These are phyloP conservation scores for Ophiocordyceps camponoti-leonardi DNA, from an alignment of 2,329 filamentous ascomycete species.

Conservation along the genomic window DNA sequence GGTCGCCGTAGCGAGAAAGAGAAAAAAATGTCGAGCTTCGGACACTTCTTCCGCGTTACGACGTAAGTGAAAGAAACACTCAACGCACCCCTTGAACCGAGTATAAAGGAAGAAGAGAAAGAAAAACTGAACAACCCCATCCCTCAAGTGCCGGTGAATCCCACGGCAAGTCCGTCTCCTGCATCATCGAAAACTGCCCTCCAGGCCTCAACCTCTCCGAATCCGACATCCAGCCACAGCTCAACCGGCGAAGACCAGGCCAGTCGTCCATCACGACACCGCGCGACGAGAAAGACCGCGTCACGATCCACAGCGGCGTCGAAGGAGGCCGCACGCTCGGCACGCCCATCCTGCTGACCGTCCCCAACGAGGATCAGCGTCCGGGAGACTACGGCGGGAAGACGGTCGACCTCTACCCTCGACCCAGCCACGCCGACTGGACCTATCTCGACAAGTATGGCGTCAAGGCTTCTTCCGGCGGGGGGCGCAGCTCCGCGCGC, in stretches of 20 bases:
- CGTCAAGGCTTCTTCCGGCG: constrained; percentile 77
- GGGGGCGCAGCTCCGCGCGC: constrained; percentile 77
- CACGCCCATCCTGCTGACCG: constrained; percentile 74
- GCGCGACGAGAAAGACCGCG: constrained; percentile 77
- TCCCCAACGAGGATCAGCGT: constrained; percentile 83
- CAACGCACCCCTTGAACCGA: no score
- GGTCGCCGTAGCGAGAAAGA: background rate
- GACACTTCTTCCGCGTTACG: constrained; percentile 63
- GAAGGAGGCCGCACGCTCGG: constrained; percentile 82
- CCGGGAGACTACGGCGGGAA: constrained; percentile 79
- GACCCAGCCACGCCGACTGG: constrained; percentile 88
- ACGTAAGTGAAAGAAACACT: constrained; percentile 33
- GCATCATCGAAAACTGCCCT: constrained; percentile 85
- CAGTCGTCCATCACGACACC: constrained; percentile 85
- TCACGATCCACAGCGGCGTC: constrained; percentile 83
- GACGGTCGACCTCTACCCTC: constrained; percentile 83
- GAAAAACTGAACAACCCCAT: no score
- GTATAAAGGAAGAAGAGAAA: no score
- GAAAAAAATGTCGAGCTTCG: constrained; percentile 65
- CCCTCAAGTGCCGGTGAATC: constrained; percentile 37
- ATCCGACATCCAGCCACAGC: constrained; percentile 81
- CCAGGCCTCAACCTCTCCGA: constrained; percentile 77
- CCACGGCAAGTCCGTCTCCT: constrained; percentile 83
- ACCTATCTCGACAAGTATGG: constrained; percentile 97
- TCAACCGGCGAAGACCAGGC: constrained; percentile 77